Evolutionary conservation across 139 green algal genomes (phyloP).

Genomic region (Picochlorum sp.): DNA sequence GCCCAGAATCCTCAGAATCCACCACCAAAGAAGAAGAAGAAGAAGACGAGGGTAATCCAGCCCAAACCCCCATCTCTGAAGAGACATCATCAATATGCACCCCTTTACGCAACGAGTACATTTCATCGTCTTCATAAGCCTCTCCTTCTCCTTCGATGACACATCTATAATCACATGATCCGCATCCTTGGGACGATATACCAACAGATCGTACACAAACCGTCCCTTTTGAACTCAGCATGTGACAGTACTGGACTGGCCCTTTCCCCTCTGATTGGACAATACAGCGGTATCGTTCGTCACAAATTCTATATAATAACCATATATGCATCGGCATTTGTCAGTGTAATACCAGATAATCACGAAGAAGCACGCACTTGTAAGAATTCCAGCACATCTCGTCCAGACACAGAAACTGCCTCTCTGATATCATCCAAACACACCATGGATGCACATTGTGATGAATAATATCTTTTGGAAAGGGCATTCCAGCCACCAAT

Average conservation of each 20-base stretch:
- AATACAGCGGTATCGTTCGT: conserved; percentile 53
- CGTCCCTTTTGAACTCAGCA: conserved; percentile 74
- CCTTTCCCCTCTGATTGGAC: conserved; percentile 7
- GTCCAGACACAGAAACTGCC: too few species aligned
- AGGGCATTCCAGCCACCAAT: too few species aligned
- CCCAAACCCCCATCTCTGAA: conserved; percentile 36
- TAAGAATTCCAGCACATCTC: too few species aligned
- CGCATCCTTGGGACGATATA: conserved; percentile 22
- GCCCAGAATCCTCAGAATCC: too few species aligned
- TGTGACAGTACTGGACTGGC: conserved; percentile 37
- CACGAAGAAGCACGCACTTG: too few species aligned
- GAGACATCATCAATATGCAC: conserved; percentile 58
- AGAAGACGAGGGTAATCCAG: too few species aligned
- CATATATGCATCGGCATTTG: too few species aligned
- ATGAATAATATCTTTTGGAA: too few species aligned
- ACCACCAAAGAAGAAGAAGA: too few species aligned
- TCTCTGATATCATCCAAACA: too few species aligned
- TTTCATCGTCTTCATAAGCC: conserved; percentile 38
- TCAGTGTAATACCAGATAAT: too few species aligned
- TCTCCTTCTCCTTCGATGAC: conserved; percentile 20
- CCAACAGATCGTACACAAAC: conserved; percentile 62
- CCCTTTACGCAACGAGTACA: conserved; percentile 64
- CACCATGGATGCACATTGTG: too few species aligned
- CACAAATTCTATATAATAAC: conserved; percentile 42
- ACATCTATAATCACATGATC: conserved; percentile 49